Base-by-base conservation (phyloP, 148 eudicot genomes). In the Drosera capensis region DNA sequence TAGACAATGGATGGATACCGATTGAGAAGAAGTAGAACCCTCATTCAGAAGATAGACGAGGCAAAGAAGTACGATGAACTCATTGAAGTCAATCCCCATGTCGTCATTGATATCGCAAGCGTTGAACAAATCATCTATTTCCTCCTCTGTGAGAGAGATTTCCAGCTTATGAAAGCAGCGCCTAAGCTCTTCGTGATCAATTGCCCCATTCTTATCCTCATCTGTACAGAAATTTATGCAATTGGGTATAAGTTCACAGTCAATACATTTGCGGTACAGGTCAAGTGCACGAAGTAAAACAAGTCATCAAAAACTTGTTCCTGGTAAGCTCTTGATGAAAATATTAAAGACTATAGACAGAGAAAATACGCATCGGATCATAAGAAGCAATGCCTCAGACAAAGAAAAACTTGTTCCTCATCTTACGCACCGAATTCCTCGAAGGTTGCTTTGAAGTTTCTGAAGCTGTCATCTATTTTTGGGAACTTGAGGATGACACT, bases 21-120 rank as follows among this genome's bases (percentile, higher is more conserved):
- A 56, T 42, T 62, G 57, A 41, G 47, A 45, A 30, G 78, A 55
- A 37, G 75, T 23, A 5, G 72, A 65, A 48, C 69, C 82, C 39
- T 80, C 74, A 63, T 78, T 73, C 46, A 90, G 78, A 67, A 90
- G 93, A 67, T 84, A 80, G 38, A 80, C 87, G 17, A 84, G 84
- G 70, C 87, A 90, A 42, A 90, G 75, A 57, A 88, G 84, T 53
- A 88, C 96, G 29, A 88, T 72, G 58, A 88, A 88, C 59, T 83
- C 96, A 40, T 68, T 83, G 78, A 79, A 88, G 21, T 71, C 65
- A 46, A 88, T 73, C 20, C 75, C 77, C 71, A 45, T 57, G 20
- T 65, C 68, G 12, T 80, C 81, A 49, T 70, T 74, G 1, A 88
- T 71, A 60, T 80, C 94, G 35, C 96, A 88, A 7, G 86, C 79